Base-by-base conservation (phyloP, 1,284 basidiomycete genomes). In the Chalciporus sp. region DNA sequence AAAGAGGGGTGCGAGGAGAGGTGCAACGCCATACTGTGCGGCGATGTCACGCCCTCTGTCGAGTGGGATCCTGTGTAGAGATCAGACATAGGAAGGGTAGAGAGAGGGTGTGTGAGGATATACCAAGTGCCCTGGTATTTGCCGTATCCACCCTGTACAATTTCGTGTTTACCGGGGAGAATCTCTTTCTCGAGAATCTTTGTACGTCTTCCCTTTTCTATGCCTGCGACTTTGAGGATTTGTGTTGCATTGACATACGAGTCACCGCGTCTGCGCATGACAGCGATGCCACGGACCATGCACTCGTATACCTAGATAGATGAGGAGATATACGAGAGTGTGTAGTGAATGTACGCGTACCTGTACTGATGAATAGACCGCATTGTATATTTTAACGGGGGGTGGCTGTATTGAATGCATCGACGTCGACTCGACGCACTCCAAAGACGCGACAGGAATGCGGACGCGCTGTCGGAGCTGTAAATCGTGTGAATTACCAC, bases 41-140 rank as follows among this genome's bases (percentile, higher is more conserved):
- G 95, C 94, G 41, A 98, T 86, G 60, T 95, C 92, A 56, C 90
- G 85, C 29, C 94, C 95, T 55, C 92, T 82, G 61, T 95, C 90
- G 42, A 96, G 85, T 3, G 95, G 95, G 61, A 98, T 94, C 94
- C 93, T 95, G 60, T 55, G 37, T 47, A 26, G 40, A 54, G 42
- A 60, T 58, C 54, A 60, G 55, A 52, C 51, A 49, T 50, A 42
- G 43, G 14, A 8, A 51, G 27, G 57, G 17, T 45, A 51, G 29
- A 33, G 29, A 33, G 47, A 45, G 19, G 41, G 41, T 23, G 46
- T 47, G 47, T 33, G 26, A 47, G 55, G 41, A 53, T 78, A 69
- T 64, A 95, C 96, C 97, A 99, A 48, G 97, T 99, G 57, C 97
- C 97, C 72, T 99, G 97, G 72, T 98, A 99, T 76, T 98, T 98